Evolutionary conservation across 2,329 filamentous ascomycete species (phyloP), one percentile per base, ranked within the genome.

Genomic region (Monosporascus sp.): DNA sequence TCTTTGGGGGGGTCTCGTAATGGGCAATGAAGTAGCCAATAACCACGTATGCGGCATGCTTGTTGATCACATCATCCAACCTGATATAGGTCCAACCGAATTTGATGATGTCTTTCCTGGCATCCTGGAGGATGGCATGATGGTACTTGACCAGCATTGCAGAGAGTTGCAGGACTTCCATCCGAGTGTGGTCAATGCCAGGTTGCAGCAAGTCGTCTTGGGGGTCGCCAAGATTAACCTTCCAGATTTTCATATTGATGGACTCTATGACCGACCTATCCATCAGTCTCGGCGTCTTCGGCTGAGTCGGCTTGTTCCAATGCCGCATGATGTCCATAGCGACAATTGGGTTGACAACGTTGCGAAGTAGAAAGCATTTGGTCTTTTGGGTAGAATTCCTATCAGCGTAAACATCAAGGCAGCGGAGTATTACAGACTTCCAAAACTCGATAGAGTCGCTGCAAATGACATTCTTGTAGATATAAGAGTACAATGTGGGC

Each of bases 71-170:
- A 70, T 99, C 94, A 66, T 99, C 95, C n/a, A 99, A 82, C 24
- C 90, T 85, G 64, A 99, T 99, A 67, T 96, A 97, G 19, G 92
- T 96, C 94, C 94, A 99, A 3, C 91, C 92, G 71, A 97, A 99
- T 72, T 97, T 97, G 66, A 99, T 99, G 57, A 99, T 93, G 59
- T 99, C 94, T 71, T 99, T 99, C 38, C 95, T 86, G 2, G 90
- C 87, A 64, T 97, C 94, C 61, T 95, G 89, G 1, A 99, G 82
- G 51, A 91, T 88, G 34, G 84, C 83, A 64, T 93, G 86, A 65
- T 99, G 91, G 65, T 97, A 96, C 68, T 99, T 99, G 71, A 99
- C 87, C 40, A 99, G 78, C 76, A 99, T 85, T 0, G 94, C 92
- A 6, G 94, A 97, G 45, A 97, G 82, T 69, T 99, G 95, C 46